Percentiles rank a stretch among this genome's conserved stretches.
Evolutionary conservation across 2,329 filamentous ascomycete genomes (phyloP).

Genomic region (Alternaria burnsii): DNA sequence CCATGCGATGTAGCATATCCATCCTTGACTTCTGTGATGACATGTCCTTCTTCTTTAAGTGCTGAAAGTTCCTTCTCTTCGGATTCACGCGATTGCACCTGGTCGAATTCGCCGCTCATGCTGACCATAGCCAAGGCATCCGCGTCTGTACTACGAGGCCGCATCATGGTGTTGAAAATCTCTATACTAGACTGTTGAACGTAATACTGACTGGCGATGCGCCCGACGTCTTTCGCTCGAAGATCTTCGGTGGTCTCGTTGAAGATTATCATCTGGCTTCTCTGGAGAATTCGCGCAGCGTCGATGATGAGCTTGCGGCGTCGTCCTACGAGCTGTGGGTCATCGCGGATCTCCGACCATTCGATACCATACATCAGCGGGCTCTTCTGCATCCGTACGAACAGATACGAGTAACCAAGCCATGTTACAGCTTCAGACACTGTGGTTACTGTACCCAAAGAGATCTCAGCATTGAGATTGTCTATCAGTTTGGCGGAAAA

Average conservation of each 20-base stretch:
- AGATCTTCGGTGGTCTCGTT: slow-evolving; percentile 94
- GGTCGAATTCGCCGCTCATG: slow-evolving; percentile 97
- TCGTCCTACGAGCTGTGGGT: slow-evolving; percentile 85
- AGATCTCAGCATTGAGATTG: slow-evolving; percentile 94
- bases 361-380: slow-evolving; percentile 94
- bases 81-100: slow-evolving; percentile 89
- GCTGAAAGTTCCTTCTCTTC: slow-evolving; percentile 87
- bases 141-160: slow-evolving; percentile 82
- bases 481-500: slow-evolving; percentile 95
- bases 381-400: slow-evolving; percentile 94
- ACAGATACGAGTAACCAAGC: slow-evolving; percentile 97
- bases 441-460: slow-evolving; percentile 92
- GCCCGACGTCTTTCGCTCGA: slow-evolving; percentile 90
- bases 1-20: slow-evolving; percentile 74
- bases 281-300: slow-evolving; percentile 84
- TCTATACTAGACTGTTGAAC: slow-evolving; percentile 92
- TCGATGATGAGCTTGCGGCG: slow-evolving; percentile 87
- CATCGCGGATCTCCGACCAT: slow-evolving; percentile 87
- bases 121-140: slow-evolving; percentile 96
- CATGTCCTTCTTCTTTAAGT: slow-evolving; percentile 70
- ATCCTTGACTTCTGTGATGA: slow-evolving; percentile 81
- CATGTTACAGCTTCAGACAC: slow-evolving; percentile 93
- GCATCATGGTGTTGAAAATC: slow-evolving; percentile 97
- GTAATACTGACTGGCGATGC: slow-evolving; percentile 97
- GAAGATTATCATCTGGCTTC: slow-evolving; percentile 99